A percentile compares a stretch with the other conserved stretches of the same genome.
These are phyloP conservation scores for Herpetomonas samuelpessoai DNA, from an alignment of 208 protist genomes.

Conservation along the genomic window DNA sequence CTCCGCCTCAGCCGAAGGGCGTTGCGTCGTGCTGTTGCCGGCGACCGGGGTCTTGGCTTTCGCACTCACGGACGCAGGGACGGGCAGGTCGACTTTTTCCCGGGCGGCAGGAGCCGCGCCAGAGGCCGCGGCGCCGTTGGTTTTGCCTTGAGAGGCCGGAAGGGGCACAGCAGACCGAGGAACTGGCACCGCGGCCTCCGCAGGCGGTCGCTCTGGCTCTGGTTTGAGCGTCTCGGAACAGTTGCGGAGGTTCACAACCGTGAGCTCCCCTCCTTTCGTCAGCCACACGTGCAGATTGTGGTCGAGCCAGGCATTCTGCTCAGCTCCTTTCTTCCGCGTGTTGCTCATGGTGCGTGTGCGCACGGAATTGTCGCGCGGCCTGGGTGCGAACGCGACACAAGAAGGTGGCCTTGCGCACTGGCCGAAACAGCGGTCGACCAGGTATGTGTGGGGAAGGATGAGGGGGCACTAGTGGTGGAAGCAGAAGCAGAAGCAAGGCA, in stretches of 20 bases:
- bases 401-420: no score
- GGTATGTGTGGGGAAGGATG: slow-evolving; percentile 3
- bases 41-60: no score
- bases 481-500: background rate
- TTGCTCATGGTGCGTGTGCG: slow-evolving; percentile 11
- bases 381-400: no score
- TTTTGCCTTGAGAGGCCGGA: background rate
- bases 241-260: slow-evolving; percentile 72
- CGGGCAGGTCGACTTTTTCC: no score
- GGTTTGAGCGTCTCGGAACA: slow-evolving; percentile 28
- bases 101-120: background rate
- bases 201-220: background rate
- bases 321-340: slow-evolving; percentile 27
- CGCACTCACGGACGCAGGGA: no score
- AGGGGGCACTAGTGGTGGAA: background rate
- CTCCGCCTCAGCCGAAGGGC: no score
- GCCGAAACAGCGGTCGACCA: no score
- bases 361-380: no score
- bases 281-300: slow-evolving; percentile 56
- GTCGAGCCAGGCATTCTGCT: slow-evolving; percentile 39
- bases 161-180: slow-evolving; percentile 5
- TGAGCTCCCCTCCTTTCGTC: slow-evolving; percentile 54
- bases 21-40: no score
- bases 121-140: background rate
- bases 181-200: background rate